These are phyloP conservation scores for Termitomyces sp. DNA, from an alignment of 768 basidiomycete species.

Conservation along the genomic window DNA sequence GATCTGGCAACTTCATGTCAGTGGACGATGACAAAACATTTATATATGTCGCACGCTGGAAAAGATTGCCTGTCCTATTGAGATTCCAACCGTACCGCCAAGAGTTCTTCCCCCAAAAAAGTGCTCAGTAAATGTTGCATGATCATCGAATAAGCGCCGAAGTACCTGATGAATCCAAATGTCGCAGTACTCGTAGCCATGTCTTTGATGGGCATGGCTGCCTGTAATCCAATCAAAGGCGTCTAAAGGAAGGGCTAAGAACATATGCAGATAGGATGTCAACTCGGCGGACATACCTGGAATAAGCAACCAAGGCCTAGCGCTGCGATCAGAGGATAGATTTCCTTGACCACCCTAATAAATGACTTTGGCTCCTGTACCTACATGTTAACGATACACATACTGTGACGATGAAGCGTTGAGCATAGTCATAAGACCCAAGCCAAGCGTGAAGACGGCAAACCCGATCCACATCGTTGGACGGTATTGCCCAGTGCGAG, in stretches of 20 bases:
- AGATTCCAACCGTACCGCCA: conserved; percentile 75
- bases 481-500: conserved; percentile 57
- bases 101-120: conserved; percentile 40
- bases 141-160: not conserved
- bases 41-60: conserved; percentile 39
- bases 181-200: conserved; percentile 80
- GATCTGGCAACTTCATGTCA: conserved; percentile 20
- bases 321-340: conserved; percentile 66
- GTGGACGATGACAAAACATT: not conserved
- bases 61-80: conserved; percentile 71
- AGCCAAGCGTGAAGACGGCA: conserved; percentile 55
- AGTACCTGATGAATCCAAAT: conserved; percentile 66
- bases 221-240: conserved; percentile 73
- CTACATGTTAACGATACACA: conserved; percentile 15
- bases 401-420: conserved; percentile 52
- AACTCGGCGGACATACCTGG: conserved; percentile 32
- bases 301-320: conserved; percentile 65
- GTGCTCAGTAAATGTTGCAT: conserved; percentile 2
- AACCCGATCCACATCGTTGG: conserved; percentile 60
- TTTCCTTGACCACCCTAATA: conserved; percentile 53
- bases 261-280: not conserved
- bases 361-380: not conserved
- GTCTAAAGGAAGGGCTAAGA: conserved; percentile 31
- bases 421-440: conserved; percentile 71
- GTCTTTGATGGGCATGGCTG: conserved; percentile 83